phyloP scores from a whole-genome alignment of 164 flowering plant species.

The Kingdonia uniflora region DNA sequence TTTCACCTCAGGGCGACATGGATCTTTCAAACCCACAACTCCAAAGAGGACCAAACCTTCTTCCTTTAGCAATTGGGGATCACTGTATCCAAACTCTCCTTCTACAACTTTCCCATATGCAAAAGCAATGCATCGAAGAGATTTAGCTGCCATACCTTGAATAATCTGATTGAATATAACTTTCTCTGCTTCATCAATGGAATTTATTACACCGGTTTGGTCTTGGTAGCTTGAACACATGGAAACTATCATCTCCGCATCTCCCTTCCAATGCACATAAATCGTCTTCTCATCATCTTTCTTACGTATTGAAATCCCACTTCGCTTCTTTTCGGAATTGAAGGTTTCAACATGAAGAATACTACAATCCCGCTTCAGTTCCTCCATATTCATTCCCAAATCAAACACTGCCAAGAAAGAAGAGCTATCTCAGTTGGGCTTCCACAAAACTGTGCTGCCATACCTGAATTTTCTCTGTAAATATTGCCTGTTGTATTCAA shows the following conservation, averaged over 20 bases:
- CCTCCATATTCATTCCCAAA: conserved; percentile 29
- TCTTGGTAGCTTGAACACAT: conserved; percentile 41
- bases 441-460: conserved; percentile 32
- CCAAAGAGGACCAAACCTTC: conserved; percentile 32
- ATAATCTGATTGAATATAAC: conserved; percentile 23
- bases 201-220: conserved; percentile 18
- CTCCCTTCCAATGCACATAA: conserved; percentile 63
- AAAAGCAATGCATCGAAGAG: conserved; percentile 59
- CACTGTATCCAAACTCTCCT: conserved; percentile 3
- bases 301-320: conserved; percentile 30
- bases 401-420: conserved; percentile 42
- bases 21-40: conserved; percentile 47
- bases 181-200: conserved; percentile 16
- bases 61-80: conserved; percentile 16
- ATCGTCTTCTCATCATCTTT: conserved; percentile 14
- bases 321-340: conserved; percentile 51
- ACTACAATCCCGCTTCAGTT: conserved; percentile 11
- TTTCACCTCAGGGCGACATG: conserved; percentile 47
- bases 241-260: conserved; percentile 50
- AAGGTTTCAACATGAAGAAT: conserved; percentile 45
- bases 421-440: conserved; percentile 59
- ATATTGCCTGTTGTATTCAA: conserved; percentile 43
- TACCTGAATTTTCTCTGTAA: conserved; percentile 13
- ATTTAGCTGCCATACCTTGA: conserved; percentile 48
- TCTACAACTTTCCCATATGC: conserved; percentile 26